Conservation (phyloP, 179 eudicot species). For the Sideroxylon spinosum region DNA sequence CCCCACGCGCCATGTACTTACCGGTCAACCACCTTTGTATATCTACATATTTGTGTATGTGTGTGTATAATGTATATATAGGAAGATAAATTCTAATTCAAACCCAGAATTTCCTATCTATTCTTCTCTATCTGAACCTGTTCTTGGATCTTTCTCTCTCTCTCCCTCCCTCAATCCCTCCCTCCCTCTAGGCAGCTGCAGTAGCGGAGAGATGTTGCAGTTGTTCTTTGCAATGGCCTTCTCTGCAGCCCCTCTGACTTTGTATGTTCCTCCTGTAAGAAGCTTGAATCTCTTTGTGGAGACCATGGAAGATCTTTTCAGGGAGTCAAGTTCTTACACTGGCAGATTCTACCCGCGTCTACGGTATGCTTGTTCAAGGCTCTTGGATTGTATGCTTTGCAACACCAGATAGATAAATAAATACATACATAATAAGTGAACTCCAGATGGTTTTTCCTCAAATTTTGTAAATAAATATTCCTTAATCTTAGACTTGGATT, state of each 20-base stretch:
- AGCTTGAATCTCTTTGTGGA: slow-evolving; percentile 57
- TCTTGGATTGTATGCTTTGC: slow-evolving; percentile 43
- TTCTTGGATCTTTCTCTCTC: background rate
- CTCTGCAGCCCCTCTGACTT: slow-evolving; percentile 68
- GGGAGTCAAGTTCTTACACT: slow-evolving; percentile 41
- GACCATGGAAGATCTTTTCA: slow-evolving; percentile 41
- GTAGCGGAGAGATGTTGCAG: slow-evolving; percentile 40
- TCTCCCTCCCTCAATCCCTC: slow-evolving; percentile 19
- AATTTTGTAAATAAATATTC: slow-evolving; percentile 9
- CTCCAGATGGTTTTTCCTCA: background rate
- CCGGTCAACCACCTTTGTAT: slow-evolving; percentile 15
- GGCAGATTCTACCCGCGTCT: slow-evolving; percentile 46
- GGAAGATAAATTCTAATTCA: background rate
- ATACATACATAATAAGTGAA: no score
- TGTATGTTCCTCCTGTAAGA: slow-evolving; percentile 73
- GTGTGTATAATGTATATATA: background rate
- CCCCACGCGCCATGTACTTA: background rate
- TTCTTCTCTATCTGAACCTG: background rate
- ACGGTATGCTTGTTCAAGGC: slow-evolving; percentile 39
- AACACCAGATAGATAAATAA: background rate
- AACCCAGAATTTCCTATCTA: no score
- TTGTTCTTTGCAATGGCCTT: slow-evolving; percentile 69
- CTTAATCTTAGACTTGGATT: no score
- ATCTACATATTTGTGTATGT: background rate
- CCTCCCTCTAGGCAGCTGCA: background rate